Evolutionary conservation across 1,284 basidiomycete genomes (phyloP), one percentile per base, ranked within the genome.

Genomic region (Fomitopsis pinicola): DNA sequence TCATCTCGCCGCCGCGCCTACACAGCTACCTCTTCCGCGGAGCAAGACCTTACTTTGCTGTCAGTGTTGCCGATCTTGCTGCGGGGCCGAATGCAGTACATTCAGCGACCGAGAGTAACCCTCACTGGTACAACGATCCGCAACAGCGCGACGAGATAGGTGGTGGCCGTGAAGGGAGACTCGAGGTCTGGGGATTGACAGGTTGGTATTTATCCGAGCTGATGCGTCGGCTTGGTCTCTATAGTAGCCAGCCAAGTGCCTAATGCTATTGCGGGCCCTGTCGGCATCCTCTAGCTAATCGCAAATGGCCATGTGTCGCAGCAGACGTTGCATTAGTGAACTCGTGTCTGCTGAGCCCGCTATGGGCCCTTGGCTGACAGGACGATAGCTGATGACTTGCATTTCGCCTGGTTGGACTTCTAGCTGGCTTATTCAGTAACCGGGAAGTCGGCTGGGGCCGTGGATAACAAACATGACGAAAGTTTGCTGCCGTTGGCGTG

Each of bases 151-250:
- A 79, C 58, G 80, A 82, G 62, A 75, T 81, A 40, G 81, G 80
- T 14, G 72, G 73, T 19, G 79, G 77, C 19, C 69, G 71, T 55
- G 73, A 74, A 48, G 80, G 78, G 15, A 73, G 75, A 60, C 71
- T 91, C 14, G 88, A 92, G 68, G 82, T 92, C 22, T 93, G 91
- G 89, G 91, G 91, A 0, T 74, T 93, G 68, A 91, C 91, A 33
- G 91, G 89, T 35, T 92, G 90, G 89, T 92, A 91, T 74, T 76
- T 91, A 55, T 83, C 80, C 54, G 67, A 84, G 52, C 74, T 92
- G 63, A 81, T 88, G 81, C 79, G 77, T 62, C 75, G 70, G 42
- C 67, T 88, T 62, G 73, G 76, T 55, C 71, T 83, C 59, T 82
- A 81, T 69, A 67, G 70, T 62, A 76, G 72, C 12, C 2, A 59